Evolutionary conservation across 306 rosid species (phyloP), one percentile per base, ranked within the genome.

Genomic region (Vigna nakashimae): DNA sequence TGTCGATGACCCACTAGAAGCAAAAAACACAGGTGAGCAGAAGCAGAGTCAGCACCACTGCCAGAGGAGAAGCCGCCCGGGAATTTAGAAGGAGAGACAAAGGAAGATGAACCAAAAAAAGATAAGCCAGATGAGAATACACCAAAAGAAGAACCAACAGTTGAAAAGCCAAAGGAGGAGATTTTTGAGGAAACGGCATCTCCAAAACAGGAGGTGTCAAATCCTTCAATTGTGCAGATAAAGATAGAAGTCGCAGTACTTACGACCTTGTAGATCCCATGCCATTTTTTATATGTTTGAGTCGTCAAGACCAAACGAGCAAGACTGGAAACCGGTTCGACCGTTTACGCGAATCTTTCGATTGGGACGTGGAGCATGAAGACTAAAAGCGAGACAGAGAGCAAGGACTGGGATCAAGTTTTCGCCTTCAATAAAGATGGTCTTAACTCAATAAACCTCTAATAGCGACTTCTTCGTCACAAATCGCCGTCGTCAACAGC

Each of bases 221-320:
- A 78, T 69, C 88, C 84, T 1, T 86, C 92, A 2, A 43, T 87
- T 14, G 79, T 88, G 1, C 87, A 86, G 7, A 5, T 65, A 0
- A 83, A 86, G 91, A 89, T 72, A 83, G 92, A 9, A 85, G 84
- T 18, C 87, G 86, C 12, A 71, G 89, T 40, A 79, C 90, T 0
- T 82, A 86, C 65, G 97, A 94, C 72, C 95, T 94, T 0, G 93
- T 94, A 0, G 93, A 86, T 28, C 87, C 86, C 10, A 92, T 90
- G 93, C 90, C 95, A 5, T 92, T 92, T 92, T 55, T 89, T 20
- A 20, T 20, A 20, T 20, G 22, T 20, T 20, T 0, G 1, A 20
- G 22, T 20, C 22, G 22, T 20, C 22, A 20, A 20, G 22, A 20
- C 22, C 22, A 0, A 20, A 1, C 0, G 22, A 20, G 22, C 1